Conservation (phyloP, 176 grass and related monocot genomes). For the Oryza punctata region DNA sequence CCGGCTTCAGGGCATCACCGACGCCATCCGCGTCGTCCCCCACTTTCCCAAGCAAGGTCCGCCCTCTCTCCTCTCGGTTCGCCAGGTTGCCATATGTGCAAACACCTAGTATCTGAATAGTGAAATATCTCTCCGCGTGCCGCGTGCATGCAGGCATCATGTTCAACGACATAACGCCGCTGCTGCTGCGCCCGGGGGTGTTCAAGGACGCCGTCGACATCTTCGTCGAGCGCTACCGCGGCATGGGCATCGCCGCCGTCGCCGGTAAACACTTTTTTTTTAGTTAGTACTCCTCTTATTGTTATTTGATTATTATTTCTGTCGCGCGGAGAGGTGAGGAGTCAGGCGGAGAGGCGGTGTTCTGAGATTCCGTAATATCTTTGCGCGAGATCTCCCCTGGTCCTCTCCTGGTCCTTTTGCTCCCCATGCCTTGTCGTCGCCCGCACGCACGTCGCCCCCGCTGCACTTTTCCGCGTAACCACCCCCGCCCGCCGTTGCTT, state of each 20-base stretch:
- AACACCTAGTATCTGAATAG: too few species aligned
- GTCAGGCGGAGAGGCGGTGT: slow-evolving; percentile 27
- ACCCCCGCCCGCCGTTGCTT: background rate
- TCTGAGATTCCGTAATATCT: slow-evolving; percentile 66
- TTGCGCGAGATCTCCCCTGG: slow-evolving; percentile 48
- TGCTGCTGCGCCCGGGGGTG: slow-evolving; percentile 70
- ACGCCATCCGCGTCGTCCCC: slow-evolving; percentile 89
- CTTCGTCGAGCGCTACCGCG: slow-evolving; percentile 86
- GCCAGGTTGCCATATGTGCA: background rate
- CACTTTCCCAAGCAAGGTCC: slow-evolving; percentile 89
- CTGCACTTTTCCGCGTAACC: slow-evolving; percentile 24
- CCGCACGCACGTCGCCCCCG: too few species aligned
- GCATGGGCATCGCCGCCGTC: slow-evolving; percentile 72
- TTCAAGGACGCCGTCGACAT: slow-evolving; percentile 92
- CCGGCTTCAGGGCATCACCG: slow-evolving; percentile 74
- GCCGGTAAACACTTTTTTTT: slow-evolving; percentile 52
- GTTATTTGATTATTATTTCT: too few species aligned
- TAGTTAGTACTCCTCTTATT: too few species aligned
- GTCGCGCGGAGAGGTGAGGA: background rate
- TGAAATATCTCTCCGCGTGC: too few species aligned
- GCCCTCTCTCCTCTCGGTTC: too few species aligned
- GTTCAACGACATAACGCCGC: slow-evolving; percentile 98
- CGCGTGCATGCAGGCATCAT: slow-evolving; percentile 69
- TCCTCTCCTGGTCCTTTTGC: slow-evolving; percentile 50
- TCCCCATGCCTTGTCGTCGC: slow-evolving; percentile 44